Evolutionary conservation across 176 grass and related monocot species (phyloP), one percentile per base, ranked within the genome.

Genomic region (Triticum dicoccoides): DNA sequence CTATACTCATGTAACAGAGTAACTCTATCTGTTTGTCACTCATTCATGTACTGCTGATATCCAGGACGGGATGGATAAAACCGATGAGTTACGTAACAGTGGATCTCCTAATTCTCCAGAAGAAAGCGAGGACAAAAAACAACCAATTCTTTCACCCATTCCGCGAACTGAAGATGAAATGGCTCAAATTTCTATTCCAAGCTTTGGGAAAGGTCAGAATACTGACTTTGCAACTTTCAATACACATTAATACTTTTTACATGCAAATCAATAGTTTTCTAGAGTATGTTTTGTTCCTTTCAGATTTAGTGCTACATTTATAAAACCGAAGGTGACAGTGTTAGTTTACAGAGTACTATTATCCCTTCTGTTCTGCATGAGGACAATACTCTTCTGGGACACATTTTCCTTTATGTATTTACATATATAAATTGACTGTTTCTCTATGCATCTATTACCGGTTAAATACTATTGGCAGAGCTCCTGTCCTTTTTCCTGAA

Each of bases 161-260:
- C 88, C 82, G 49, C 85, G 52, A 70, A 85, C 51, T 61, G 86
- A 85, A 76, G 75, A 85, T 85, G 77, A 91, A 81, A 82, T 70
- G 62, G 56, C 32, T 77, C 78, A 82, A 91, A 77, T 78, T 76
- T 88, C 81, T 51, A 38, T 77, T 63, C 82, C 70, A 85, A 84
- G 63, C 56, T 85, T 91, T 24, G 18, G 15, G 69, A 91, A 88
- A 88, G 89, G 89, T 91, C 7, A 80, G 47, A 76, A 63, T 23
- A 76, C 59, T 37, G 65, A 73, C 42, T 66, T 74, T 74, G 44
- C 12, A 34, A 41, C 34, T 70, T 59, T 18, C 38, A 39, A 77
- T 75, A 39, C 23, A 85, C 51, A 54, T 18, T 54, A 54, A 54
- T 54, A 54, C 63, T 34, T 84, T 39, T 21, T 84, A 61, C 35